Evolutionary conservation across 108 stramenopile species (phyloP).

Genomic region (Nitzschia inconspicua): DNA sequence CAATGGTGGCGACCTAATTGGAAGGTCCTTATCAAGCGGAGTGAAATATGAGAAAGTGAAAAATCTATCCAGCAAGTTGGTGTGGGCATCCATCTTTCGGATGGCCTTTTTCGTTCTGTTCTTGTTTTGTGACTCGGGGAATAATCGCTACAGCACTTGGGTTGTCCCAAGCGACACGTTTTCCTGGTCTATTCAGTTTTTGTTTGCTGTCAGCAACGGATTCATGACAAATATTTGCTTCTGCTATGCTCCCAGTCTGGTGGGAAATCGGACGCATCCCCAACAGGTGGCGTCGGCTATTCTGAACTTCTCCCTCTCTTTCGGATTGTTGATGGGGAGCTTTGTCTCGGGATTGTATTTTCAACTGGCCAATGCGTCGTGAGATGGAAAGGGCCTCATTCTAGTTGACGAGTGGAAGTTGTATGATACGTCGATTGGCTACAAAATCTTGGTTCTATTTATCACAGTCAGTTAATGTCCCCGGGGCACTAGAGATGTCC

Average conservation of each 20-base stretch:
- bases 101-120: slow-evolving; percentile 31
- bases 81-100: slow-evolving; percentile 15
- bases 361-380: slow-evolving; percentile 7
- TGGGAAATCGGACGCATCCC: neutral
- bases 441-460: too few relatives aligned
- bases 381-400: too few relatives aligned
- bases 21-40: slow-evolving; percentile 22
- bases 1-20: slow-evolving; percentile 51
- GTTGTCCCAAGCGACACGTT: slow-evolving; percentile 28
- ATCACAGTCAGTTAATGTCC: too few relatives aligned
- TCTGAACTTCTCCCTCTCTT: slow-evolving; percentile 31
- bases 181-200: slow-evolving; percentile 26
- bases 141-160: neutral
- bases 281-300: slow-evolving; percentile 41
- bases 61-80: slow-evolving; percentile 19
- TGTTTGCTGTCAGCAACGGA: slow-evolving; percentile 50
- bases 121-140: slow-evolving; percentile 18
- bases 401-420: too few relatives aligned
- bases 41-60: neutral
- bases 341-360: slow-evolving; percentile 28
- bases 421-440: too few relatives aligned
- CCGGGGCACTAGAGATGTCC: too few relatives aligned
- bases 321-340: slow-evolving; percentile 45
- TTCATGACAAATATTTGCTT: slow-evolving; percentile 34
- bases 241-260: slow-evolving; percentile 26